Conservation (phyloP, 352 stramenopile genomes). For the Pythium apleroticum region DNA sequence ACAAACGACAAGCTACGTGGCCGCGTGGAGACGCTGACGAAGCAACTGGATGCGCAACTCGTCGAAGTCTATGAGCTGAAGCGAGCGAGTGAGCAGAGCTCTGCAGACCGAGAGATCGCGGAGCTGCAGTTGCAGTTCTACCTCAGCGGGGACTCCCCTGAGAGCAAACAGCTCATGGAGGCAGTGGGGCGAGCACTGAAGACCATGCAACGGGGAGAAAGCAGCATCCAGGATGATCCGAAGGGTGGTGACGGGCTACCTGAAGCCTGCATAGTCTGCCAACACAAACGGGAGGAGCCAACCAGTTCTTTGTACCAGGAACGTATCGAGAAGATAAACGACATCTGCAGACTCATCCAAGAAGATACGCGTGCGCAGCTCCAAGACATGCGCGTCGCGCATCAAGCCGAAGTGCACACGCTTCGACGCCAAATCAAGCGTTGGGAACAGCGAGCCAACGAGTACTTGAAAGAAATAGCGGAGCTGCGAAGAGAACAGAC, state of each 20-base stretch:
- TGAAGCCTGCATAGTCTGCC: background rate
- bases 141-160: constrained; percentile 24
- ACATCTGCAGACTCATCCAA: constrained; percentile 29
- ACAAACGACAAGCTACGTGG: constrained; percentile 25
- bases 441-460: constrained; percentile 25
- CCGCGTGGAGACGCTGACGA: constrained; percentile 24
- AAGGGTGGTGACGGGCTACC: background rate
- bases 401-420: constrained; percentile 19
- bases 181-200: constrained; percentile 53
- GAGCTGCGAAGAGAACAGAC: constrained; percentile 20
- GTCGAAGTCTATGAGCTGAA: constrained; percentile 25
- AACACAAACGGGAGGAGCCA: background rate
- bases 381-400: constrained; percentile 16
- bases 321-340: constrained; percentile 25
- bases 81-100: constrained; percentile 33
- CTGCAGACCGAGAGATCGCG: constrained; percentile 50
- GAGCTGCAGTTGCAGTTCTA: constrained; percentile 63
- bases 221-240: background rate
- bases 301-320: constrained; percentile 15
- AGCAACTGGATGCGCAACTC: constrained; percentile 5
- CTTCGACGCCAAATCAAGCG: constrained; percentile 23
- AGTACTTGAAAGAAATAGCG: constrained; percentile 30
- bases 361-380: constrained; percentile 33
- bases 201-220: constrained; percentile 37
- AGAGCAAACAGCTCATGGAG: constrained; percentile 48